Evolutionary conservation across 2,329 filamentous ascomycete species (phyloP), one percentile per base, ranked within the genome.

Genomic region (Verticillium isaacii): DNA sequence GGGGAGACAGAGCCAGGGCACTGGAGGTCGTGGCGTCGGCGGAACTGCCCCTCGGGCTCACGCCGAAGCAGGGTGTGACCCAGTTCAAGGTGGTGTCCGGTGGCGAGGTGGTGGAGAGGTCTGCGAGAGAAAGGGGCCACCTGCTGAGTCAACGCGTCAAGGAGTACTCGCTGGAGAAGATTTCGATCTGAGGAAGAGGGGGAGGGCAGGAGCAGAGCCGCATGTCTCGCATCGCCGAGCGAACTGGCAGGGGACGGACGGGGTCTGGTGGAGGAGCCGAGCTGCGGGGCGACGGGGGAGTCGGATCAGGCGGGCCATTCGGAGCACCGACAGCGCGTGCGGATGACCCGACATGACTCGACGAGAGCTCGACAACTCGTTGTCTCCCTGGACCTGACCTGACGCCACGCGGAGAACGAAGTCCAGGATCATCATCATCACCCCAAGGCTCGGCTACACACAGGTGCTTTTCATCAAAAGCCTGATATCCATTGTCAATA

Each of bases 151-250:
- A 91, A 77, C 89, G 88, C 72, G 89, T 93, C 64, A 90, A 90
- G 61, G 86, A 89, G 67, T 97, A 97, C 77, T 92, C 90, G 56
- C 83, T 94, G 66, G 92, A 97, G 78, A 86, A 87, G 75, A 87
- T 96, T 68, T 75, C 83, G 59, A 79, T 92, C 69, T 92, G 82
- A 78, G 64, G 58, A 17, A 29, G 37, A 45, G 39, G 39, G n/a
- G n/a, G 3, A 45, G 39, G 15, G 39, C 14, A 52, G n/a, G 45
- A 19, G 23, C 19, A 52, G 45, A 52, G 45, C 45, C 45, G 45
- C 45, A 52, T 52, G 45, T 52, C 45, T 52, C n/a, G 45, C 45
- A 52, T 52, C 45, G 19, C 45, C 19, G 45, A 23, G 45, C n/a
- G 5, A 29, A 19, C 45, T 23, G 19, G 45, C 17, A 29, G 29